These are phyloP conservation scores for Exophiala mesophila DNA, from an alignment of 2,329 filamentous ascomycete genomes.

Conservation along the genomic window DNA sequence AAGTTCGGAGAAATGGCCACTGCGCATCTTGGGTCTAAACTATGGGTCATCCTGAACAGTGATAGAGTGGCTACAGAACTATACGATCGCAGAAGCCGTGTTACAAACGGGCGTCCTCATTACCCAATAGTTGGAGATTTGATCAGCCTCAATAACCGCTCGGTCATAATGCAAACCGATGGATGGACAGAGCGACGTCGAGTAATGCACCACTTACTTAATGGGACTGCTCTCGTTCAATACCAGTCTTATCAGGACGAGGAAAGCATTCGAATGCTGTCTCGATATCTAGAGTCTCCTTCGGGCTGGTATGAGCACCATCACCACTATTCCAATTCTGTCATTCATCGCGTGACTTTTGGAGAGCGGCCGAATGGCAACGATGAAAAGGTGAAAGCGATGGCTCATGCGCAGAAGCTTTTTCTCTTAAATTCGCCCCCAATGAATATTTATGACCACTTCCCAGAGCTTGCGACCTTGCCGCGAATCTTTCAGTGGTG, in stretches of 20 bases:
- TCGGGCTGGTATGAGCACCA: constrained; percentile 37
- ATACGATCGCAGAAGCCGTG: constrained; percentile 34
- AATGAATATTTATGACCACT: constrained; percentile 35
- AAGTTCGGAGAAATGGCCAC: constrained; percentile 33
- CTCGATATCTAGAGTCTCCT: constrained; percentile 33
- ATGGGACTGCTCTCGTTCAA: constrained; percentile 31
- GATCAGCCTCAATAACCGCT: constrained; percentile 33
- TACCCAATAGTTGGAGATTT: constrained; percentile 36
- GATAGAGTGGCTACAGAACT: constrained; percentile 37
- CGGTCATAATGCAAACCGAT: constrained; percentile 32
- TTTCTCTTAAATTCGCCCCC: constrained; percentile 29
- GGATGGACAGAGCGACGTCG: constrained; percentile 37
- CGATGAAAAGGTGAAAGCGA: constrained; percentile 30
- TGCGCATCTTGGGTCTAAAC: constrained; percentile 33
- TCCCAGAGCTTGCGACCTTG: constrained; percentile 32
- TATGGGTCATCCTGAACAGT: constrained; percentile 42
- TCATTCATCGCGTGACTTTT: constrained; percentile 35
- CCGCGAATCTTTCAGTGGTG: constrained; percentile 33
- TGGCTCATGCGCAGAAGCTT: constrained; percentile 35
- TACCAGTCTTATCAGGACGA: constrained; percentile 35
- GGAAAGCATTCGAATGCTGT: constrained; percentile 36
- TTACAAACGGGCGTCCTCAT: constrained; percentile 33
- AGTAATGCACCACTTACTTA: constrained; percentile 38
- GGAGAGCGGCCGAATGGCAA: constrained; percentile 32
- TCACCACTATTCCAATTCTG: constrained; percentile 36